Base-by-base conservation (phyloP, 2,329 filamentous ascomycete genomes). In the Huntiella bhutanensis region DNA sequence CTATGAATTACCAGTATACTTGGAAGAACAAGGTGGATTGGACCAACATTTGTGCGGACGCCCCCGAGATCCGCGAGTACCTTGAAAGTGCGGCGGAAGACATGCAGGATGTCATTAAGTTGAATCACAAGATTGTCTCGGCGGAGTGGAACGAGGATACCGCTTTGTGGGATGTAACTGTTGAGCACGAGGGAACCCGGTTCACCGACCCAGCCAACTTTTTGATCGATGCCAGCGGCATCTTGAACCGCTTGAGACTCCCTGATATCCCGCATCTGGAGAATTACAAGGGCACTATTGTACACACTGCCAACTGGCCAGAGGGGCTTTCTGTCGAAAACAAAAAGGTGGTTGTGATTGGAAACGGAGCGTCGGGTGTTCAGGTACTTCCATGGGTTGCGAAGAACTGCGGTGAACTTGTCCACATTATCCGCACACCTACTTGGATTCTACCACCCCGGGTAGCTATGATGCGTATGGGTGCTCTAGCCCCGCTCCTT, bases 1-100 rank as follows among this genome's bases (percentile, higher is more conserved):
- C 65, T 54, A 73, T 77, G 58, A 75, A 71, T 56, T 78, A 78
- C 54, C 73, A 75, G 54, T 77, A 74, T 54, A 70, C 71, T 2
- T 77, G 70, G 67, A 64, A 68, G 46, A 70, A 68, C 2, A 78
- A 77, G 54, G 67, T 66, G 5, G 64, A 66, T 35, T 80, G 75
- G 74, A 64, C 66, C 13, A 66, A 68, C 47, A 73, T 77, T 54
- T 77, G 71, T 54, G 63, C 70, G 0, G 59, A 64, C 0, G 68
- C 68, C 1, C 59, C 60, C 1, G 74, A 79, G 54, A 77, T 79
- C 37, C 62, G 66, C 36, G 58, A 60, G 2, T 78, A 78, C 50
- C 62, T 77, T 19, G 58, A 63, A 44, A 53, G 54, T 4, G 60
- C 67, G n/a, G 67, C 70, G 13, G 66, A 69, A 51, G 53, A 59